phyloP scores from a whole-genome alignment of 805 yeast genomes.

The Limtongia smithiae region DNA sequence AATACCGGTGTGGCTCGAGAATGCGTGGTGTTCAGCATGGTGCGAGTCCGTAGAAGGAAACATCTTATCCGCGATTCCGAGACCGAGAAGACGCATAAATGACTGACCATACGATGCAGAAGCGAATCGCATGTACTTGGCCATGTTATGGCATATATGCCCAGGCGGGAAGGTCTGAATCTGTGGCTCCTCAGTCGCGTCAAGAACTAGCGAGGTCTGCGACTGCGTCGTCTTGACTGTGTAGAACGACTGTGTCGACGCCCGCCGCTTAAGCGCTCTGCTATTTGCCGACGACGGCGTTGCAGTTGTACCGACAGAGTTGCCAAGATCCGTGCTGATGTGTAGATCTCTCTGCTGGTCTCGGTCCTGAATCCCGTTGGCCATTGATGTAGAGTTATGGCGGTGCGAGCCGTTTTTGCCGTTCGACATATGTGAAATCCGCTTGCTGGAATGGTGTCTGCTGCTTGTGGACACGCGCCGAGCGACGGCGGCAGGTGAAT shows the following conservation, averaged over 20 bases:
- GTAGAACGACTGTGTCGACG: constrained; percentile 14
- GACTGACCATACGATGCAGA: constrained; percentile 39
- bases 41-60: constrained; percentile 31
- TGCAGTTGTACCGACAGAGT: background rate
- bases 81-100: constrained; percentile 36
- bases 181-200: constrained; percentile 23
- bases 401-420: too few relatives aligned
- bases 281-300: constrained; percentile 1
- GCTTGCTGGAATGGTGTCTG: constrained; percentile 8
- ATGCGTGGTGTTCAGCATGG: constrained; percentile 36
- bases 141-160: constrained; percentile 34
- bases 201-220: constrained; percentile 25
- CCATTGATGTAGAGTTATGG: constrained; percentile 6
- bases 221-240: constrained; percentile 24
- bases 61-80: constrained; percentile 30
- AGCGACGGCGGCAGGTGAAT: constrained; percentile 15
- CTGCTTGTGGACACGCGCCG: constrained; percentile 19
- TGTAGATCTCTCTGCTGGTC: background rate
- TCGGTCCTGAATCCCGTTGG: too few relatives aligned
- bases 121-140: constrained; percentile 36
- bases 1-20: constrained; percentile 36
- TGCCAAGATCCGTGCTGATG: background rate
- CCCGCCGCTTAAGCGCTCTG: constrained; percentile 7
- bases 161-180: constrained; percentile 32
- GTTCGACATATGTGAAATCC: background rate